A percentile compares a stretch with the other conserved stretches of the same genome.
Conservation (phyloP, 768 basidiomycete genomes). For the Termitomyces bulborhizus region DNA sequence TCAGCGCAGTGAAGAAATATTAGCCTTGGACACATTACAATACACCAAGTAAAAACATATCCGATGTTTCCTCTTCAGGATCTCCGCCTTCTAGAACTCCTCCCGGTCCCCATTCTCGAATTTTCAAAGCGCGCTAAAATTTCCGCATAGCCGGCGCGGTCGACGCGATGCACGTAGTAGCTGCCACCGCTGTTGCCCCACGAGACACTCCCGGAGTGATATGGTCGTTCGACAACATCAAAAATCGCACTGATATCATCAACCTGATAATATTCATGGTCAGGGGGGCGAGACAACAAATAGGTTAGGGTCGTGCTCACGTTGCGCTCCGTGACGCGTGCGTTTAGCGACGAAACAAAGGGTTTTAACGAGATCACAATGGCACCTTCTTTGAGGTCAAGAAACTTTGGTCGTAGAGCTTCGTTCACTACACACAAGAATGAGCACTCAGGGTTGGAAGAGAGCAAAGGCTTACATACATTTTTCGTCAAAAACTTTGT, state of each 20-base stretch:
- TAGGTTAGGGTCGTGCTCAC: constrained; percentile 30
- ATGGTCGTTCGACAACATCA: constrained; percentile 62
- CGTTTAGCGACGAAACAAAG: constrained; percentile 67
- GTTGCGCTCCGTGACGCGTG: constrained; percentile 80
- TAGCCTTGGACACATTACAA: not conserved
- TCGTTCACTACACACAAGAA: constrained; percentile 63
- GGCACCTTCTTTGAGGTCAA: constrained; percentile 92
- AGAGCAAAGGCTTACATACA: constrained; percentile 38
- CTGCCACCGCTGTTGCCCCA: constrained; percentile 70
- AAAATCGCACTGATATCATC: constrained; percentile 82
- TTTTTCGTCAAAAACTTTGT: constrained; percentile 74
- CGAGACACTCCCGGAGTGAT: constrained; percentile 71
- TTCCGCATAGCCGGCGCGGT: constrained; percentile 62
- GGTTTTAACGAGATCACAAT: constrained; percentile 85
- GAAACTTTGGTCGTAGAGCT: constrained; percentile 78
- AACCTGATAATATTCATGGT: constrained; percentile 31
- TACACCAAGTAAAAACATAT: not conserved
- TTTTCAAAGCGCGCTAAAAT: constrained; percentile 54
- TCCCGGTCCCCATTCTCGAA: constrained; percentile 25
- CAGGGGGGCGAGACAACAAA: not conserved
- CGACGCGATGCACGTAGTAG: constrained; percentile 75
- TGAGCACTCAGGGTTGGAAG: constrained; percentile 2
- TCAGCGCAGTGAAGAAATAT: not conserved
- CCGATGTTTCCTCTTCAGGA: constrained; percentile 7
- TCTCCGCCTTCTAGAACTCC: constrained; percentile 25